Evolutionary conservation across 139 green algal species (phyloP).

Genomic region (Chlamydomonas sp.): DNA sequence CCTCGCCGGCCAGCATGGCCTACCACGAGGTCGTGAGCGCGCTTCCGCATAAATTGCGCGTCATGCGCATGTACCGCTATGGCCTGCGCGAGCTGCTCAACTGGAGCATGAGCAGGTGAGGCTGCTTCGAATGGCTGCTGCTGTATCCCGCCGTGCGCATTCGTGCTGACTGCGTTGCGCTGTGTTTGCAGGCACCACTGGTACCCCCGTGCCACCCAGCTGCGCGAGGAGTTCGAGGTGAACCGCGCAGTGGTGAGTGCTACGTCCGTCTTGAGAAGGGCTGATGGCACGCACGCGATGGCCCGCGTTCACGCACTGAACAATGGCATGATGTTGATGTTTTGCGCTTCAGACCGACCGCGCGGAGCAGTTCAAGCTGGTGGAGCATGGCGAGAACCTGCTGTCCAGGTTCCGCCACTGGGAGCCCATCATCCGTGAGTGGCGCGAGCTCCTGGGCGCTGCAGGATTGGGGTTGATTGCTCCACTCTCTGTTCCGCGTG

Average conservation of each 20-base stretch:
- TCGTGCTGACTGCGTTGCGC: background rate
- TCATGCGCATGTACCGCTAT: slow-evolving; percentile 37
- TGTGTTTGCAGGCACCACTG: slow-evolving; percentile 18
- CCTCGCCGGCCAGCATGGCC: slow-evolving; percentile 1
- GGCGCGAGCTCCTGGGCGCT: no score
- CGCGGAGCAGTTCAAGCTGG: slow-evolving; percentile 25
- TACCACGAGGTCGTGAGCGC: slow-evolving; percentile 21
- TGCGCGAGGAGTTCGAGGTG: slow-evolving; percentile 37
- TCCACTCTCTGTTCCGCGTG: no score
- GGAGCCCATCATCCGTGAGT: slow-evolving; percentile 42
- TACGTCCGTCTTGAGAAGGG: background rate
- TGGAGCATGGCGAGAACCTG: slow-evolving; percentile 40
- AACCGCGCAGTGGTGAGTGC: slow-evolving; percentile 25
- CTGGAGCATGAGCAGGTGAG: slow-evolving; percentile 28
- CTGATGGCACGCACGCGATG: background rate
- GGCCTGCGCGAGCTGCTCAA: slow-evolving; percentile 36
- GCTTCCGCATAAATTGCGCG: slow-evolving; percentile 26
- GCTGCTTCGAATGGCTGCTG: background rate
- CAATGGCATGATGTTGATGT: no score
- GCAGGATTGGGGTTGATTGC: background rate
- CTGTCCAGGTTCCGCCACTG: slow-evolving; percentile 39
- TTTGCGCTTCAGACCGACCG: slow-evolving; percentile 30
- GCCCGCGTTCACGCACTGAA: background rate
- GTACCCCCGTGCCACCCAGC: slow-evolving; percentile 28
- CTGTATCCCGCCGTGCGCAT: background rate